Evolutionary conservation across 176 grass and related monocot species (phyloP).

Genomic region (Eremochloa ophiuroides): DNA sequence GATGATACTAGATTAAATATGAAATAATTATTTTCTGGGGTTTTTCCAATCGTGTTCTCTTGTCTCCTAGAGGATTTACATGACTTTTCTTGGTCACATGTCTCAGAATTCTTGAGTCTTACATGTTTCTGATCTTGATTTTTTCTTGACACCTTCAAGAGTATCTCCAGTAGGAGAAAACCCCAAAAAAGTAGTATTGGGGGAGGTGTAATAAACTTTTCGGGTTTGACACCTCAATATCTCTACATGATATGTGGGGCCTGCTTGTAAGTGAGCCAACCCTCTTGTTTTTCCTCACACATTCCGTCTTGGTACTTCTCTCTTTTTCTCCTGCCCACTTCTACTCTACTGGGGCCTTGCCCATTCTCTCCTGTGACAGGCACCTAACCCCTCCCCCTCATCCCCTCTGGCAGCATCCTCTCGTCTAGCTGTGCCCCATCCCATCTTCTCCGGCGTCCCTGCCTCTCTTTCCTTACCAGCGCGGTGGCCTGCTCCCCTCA

Average conservation of each 20-base stretch:
- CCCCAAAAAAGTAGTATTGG: background rate
- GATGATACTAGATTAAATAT: background rate
- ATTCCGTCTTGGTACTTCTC: background rate
- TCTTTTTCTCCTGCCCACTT: background rate
- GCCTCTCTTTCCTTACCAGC: background rate
- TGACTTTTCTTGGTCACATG: background rate
- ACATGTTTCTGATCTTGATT: slow-evolving; percentile 5
- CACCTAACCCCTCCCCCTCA: background rate
- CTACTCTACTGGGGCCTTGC: background rate
- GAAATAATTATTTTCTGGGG: background rate
- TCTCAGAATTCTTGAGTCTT: background rate
- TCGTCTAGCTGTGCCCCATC: background rate
- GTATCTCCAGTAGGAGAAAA: background rate
- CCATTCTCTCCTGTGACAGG: background rate
- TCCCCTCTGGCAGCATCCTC: background rate
- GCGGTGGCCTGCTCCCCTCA: background rate
- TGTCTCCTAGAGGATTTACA: background rate
- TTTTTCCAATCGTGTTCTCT: background rate
- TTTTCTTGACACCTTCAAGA: background rate
- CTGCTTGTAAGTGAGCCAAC: background rate
- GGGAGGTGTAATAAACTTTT: background rate
- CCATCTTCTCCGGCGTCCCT: background rate
- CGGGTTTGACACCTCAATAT: background rate
- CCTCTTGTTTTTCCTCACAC: background rate
- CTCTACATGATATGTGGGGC: background rate